These are phyloP conservation scores for Huntiella decipiens DNA, from an alignment of 2,329 filamentous ascomycete species.

Conservation along the genomic window DNA sequence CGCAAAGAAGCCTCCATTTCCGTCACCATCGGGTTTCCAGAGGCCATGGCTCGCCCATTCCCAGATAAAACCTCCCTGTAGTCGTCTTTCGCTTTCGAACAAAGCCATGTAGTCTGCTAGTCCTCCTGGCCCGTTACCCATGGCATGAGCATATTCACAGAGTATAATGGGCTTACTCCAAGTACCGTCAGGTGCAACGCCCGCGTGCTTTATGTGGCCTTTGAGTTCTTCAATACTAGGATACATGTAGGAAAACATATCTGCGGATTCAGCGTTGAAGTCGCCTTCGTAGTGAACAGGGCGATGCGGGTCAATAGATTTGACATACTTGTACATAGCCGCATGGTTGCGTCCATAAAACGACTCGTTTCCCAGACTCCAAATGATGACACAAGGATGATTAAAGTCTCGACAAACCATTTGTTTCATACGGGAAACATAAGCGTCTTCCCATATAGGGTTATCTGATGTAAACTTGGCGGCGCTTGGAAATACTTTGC, in stretches of 20 bases:
- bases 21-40: conserved; percentile 23
- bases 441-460: conserved; percentile 41
- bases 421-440: conserved; percentile 46
- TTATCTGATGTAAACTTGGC: conserved; percentile 39
- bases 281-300: conserved; percentile 50
- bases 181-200: conserved; percentile 14
- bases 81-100: conserved; percentile 32
- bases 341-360: conserved; percentile 51
- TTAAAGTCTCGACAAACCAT: conserved; percentile 42
- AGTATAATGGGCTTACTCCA: conserved; percentile 38
- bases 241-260: conserved; percentile 51
- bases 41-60: conserved; percentile 43
- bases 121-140: conserved; percentile 41
- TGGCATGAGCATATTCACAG: conserved; percentile 40
- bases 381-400: conserved; percentile 47
- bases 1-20: conserved; percentile 27
- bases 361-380: conserved; percentile 54
- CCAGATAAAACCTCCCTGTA: conserved; percentile 48
- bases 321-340: conserved; percentile 48
- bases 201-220: conserved; percentile 19
- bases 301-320: conserved; percentile 33
- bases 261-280: conserved; percentile 33
- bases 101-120: conserved; percentile 48
- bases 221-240: conserved; percentile 28
- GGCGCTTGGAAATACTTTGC: conserved; percentile 12